Conservation (phyloP, 352 stramenopile species). For the Pythium plurisporium region DNA sequence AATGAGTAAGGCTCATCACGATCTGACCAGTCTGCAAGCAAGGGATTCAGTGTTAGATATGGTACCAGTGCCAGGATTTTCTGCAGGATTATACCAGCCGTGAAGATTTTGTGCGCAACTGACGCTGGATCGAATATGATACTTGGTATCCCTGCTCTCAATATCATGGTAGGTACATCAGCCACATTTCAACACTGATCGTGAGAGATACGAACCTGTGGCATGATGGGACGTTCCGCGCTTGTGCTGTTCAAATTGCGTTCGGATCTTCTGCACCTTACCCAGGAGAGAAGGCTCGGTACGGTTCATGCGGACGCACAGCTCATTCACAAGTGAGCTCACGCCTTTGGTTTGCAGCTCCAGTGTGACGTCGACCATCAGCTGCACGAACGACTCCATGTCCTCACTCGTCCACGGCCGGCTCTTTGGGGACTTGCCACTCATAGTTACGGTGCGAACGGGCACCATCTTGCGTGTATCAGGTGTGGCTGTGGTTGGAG, state of each 20-base stretch:
- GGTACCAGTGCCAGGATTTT: background rate
- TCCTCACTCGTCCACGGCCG: slow-evolving; percentile 60
- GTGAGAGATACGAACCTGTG: slow-evolving; percentile 48
- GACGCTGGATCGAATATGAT: slow-evolving; percentile 51
- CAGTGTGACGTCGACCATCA: slow-evolving; percentile 54
- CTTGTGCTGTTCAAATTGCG: slow-evolving; percentile 40
- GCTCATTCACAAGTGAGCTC: slow-evolving; percentile 26
- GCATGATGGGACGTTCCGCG: slow-evolving; percentile 31
- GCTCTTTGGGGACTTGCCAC: slow-evolving; percentile 6
- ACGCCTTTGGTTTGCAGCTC: slow-evolving; percentile 50
- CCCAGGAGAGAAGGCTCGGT: slow-evolving; percentile 48
- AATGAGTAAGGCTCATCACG: slow-evolving; percentile 49
- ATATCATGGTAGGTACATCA: background rate
- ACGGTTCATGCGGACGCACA: slow-evolving; percentile 27
- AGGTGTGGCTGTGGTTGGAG: background rate
- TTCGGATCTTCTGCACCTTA: slow-evolving; percentile 58
- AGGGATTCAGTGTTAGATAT: background rate
- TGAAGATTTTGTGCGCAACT: slow-evolving; percentile 67
- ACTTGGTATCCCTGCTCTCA: slow-evolving; percentile 42
- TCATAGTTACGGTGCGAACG: background rate
- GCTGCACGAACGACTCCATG: slow-evolving; percentile 46
- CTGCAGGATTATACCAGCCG: slow-evolving; percentile 30
- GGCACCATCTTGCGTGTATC: background rate
- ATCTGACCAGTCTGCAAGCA: slow-evolving; percentile 44
- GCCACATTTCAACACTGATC: background rate